phyloP scores from a whole-genome alignment of 768 basidiomycete species.

The Lactifluus rugatus region DNA sequence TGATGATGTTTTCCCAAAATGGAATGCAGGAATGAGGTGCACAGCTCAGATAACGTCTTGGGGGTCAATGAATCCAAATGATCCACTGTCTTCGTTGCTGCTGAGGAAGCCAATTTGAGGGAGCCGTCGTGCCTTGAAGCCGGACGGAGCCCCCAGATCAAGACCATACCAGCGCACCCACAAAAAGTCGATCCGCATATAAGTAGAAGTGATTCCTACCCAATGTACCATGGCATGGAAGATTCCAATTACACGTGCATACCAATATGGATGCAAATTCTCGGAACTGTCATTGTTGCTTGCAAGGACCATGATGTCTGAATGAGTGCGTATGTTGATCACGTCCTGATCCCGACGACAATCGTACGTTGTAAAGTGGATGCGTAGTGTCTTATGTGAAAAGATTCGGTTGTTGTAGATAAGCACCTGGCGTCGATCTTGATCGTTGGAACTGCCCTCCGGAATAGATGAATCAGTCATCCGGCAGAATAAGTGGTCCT shows the following conservation, averaged over 20 bases:
- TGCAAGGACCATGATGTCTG: slow-evolving; percentile 22
- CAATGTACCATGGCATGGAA: slow-evolving; percentile 24
- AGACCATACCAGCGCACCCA: slow-evolving; percentile 29
- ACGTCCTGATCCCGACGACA: neutral
- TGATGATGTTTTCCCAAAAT: neutral
- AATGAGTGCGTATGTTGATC: slow-evolving; percentile 17
- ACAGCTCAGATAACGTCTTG: slow-evolving; percentile 23
- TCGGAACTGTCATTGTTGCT: neutral
- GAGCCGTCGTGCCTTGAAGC: too few relatives aligned
- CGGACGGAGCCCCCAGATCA: neutral
- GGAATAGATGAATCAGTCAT: too few relatives aligned
- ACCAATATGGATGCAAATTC: slow-evolving; percentile 23
- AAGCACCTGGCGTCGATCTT: too few relatives aligned
- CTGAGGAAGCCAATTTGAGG: too few relatives aligned
- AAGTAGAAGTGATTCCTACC: neutral
- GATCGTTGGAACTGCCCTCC: too few relatives aligned
- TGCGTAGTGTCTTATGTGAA: too few relatives aligned
- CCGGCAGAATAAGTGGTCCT: too few relatives aligned
- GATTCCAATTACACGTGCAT: slow-evolving; percentile 25
- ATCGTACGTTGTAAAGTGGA: neutral
- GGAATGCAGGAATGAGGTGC: slow-evolving; percentile 31
- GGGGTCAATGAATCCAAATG: slow-evolving; percentile 33
- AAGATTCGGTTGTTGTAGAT: too few relatives aligned
- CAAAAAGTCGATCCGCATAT: slow-evolving; percentile 25
- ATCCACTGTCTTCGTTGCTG: too few relatives aligned